A percentile compares a stretch with the other conserved stretches of the same genome.
Evolutionary conservation across 2,329 filamentous ascomycete genomes (phyloP).

Genomic region (Exophiala mesophila): DNA sequence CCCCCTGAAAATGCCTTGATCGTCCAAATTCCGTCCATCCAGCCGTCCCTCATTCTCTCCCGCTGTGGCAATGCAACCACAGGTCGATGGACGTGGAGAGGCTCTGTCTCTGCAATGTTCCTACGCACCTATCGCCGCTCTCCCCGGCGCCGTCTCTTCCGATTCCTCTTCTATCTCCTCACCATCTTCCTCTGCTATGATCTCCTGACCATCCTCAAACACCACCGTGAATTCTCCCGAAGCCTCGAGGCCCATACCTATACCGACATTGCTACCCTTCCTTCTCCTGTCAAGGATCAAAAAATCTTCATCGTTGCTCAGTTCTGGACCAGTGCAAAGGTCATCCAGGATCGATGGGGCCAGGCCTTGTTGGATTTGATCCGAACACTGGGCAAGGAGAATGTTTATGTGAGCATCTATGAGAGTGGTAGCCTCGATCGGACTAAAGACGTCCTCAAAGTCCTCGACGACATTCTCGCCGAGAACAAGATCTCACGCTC

Average conservation of each 20-base stretch:
- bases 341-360: constrained; percentile 61
- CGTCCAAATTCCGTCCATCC: background rate
- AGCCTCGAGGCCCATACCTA: constrained; percentile 22
- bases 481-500: constrained; percentile 46
- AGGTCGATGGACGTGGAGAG: background rate
- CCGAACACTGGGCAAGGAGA: constrained; percentile 54
- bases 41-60: too few relatives aligned
- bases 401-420: constrained; percentile 63
- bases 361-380: constrained; percentile 55
- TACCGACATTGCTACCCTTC: constrained; percentile 18
- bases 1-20: background rate
- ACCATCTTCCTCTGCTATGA: constrained; percentile 20
- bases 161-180: constrained; percentile 12
- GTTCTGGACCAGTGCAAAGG: constrained; percentile 61
- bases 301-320: constrained; percentile 63
- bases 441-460: constrained; percentile 57
- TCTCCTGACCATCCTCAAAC: constrained; percentile 23
- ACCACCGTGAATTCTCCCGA: constrained; percentile 22
- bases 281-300: constrained; percentile 21
- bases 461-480: constrained; percentile 44
- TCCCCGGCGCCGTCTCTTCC: constrained; percentile 12
- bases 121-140: constrained; percentile 22
- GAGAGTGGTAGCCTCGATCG: constrained; percentile 67
- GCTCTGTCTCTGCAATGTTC: constrained; percentile 13
- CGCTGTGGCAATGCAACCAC: background rate